These are phyloP conservation scores for Prototheca wickerhamii DNA, from an alignment of 163 green algal genomes.

Conservation along the genomic window DNA sequence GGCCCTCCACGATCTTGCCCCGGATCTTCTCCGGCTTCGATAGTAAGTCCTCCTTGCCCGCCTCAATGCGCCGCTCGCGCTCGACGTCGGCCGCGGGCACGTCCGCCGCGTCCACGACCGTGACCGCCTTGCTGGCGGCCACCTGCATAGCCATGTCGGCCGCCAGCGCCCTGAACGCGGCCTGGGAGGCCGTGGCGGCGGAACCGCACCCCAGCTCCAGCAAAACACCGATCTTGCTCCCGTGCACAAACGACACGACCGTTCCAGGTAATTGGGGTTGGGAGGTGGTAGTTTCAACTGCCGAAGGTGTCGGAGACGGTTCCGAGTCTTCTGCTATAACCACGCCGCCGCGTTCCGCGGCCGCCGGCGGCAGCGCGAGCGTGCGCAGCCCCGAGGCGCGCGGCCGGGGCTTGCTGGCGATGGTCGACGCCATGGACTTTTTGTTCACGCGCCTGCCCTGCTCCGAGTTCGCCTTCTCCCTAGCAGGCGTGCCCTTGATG, in stretches of 20 bases:
- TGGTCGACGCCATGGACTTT: too few relatives aligned
- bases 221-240: constrained; percentile 81
- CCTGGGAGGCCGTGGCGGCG: constrained; percentile 90
- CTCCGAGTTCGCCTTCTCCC: too few relatives aligned
- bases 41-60: constrained; percentile 88
- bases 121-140: constrained; percentile 47
- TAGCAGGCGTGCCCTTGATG: too few relatives aligned
- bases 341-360: too few relatives aligned
- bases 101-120: constrained; percentile 66
- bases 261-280: not conserved
- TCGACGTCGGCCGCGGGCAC: constrained; percentile 70
- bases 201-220: constrained; percentile 99
- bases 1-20: constrained; percentile 92
- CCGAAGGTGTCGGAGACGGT: not conserved
- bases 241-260: not conserved
- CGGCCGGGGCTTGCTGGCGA: too few relatives aligned
- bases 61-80: constrained; percentile 84
- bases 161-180: constrained; percentile 87
- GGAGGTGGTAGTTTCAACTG: not conserved
- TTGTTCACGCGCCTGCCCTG: too few relatives aligned
- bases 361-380: too few relatives aligned
- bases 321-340: too few relatives aligned
- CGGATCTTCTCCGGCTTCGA: constrained; percentile 89
- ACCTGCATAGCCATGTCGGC: constrained; percentile 3
- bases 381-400: too few relatives aligned